These are phyloP conservation scores for Apophysomyces ossiformis DNA, from an alignment of 371 early-diverging fungal genomes.

Conservation along the genomic window DNA sequence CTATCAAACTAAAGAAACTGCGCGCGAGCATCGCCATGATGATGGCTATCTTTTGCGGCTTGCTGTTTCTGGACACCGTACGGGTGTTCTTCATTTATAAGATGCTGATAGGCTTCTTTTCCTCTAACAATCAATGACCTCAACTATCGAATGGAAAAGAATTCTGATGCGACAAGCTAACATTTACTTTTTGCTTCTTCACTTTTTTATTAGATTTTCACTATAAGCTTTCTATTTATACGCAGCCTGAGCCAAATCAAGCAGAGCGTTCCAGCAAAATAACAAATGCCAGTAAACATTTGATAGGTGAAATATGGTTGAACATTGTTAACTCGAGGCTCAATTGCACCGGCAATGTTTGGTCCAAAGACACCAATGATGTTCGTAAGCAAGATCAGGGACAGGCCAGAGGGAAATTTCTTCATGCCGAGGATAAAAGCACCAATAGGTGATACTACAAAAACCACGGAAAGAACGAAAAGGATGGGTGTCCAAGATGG, in stretches of 20 bases:
- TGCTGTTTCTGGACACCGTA: too few species aligned
- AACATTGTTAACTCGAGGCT: slow-evolving; percentile 18
- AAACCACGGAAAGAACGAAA: background rate
- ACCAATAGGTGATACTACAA: slow-evolving; percentile 42
- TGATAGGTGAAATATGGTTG: slow-evolving; percentile 38
- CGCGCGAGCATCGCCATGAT: too few species aligned
- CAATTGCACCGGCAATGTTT: slow-evolving; percentile 45
- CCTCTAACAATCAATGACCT: too few species aligned
- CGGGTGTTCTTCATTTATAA: too few species aligned
- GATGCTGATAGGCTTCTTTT: too few species aligned
- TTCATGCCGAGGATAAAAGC: slow-evolving; percentile 37
- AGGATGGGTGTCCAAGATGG: too few species aligned
- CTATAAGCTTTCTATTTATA: slow-evolving; percentile 25
- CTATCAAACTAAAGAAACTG: too few species aligned
- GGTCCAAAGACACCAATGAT: slow-evolving; percentile 35
- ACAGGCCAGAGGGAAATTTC: slow-evolving; percentile 43
- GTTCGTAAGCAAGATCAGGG: slow-evolving; percentile 36
- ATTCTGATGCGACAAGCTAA: too few species aligned
- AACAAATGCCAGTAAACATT: slow-evolving; percentile 39
- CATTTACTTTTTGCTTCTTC: too few species aligned
- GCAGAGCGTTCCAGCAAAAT: slow-evolving; percentile 30
- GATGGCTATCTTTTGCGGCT: too few species aligned
- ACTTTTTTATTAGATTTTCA: slow-evolving; percentile 18
- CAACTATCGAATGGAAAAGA: too few species aligned
- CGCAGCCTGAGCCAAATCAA: slow-evolving; percentile 31